phyloP scores from a whole-genome alignment of 148 eudicot genomes.

The Fagopyrum esculentum region DNA sequence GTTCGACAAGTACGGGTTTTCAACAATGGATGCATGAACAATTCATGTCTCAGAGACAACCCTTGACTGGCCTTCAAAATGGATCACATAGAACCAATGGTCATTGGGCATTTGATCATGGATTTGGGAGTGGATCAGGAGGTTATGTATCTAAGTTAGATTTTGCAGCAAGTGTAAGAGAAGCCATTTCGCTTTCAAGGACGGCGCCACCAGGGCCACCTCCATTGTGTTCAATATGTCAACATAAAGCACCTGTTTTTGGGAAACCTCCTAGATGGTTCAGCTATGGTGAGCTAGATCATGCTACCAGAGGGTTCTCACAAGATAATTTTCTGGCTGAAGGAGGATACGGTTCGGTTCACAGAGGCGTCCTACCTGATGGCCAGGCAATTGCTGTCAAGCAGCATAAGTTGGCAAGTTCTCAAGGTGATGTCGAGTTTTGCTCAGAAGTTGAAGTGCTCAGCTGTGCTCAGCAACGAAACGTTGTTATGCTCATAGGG shows the following conservation, averaged over 20 bases:
- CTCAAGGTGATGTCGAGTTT: constrained; percentile 81
- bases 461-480: constrained; percentile 93
- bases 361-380: constrained; percentile 63
- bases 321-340: constrained; percentile 63
- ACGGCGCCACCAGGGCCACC: constrained; percentile 53
- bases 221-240: constrained; percentile 73
- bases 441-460: constrained; percentile 83
- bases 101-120: constrained; percentile 33
- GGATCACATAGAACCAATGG: not conserved
- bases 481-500: constrained; percentile 81
- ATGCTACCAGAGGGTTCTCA: constrained; percentile 68
- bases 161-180: constrained; percentile 30
- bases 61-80: constrained; percentile 22
- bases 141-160: constrained; percentile 24
- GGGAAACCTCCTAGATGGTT: constrained; percentile 74
- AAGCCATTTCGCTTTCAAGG: constrained; percentile 40
- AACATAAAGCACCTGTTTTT: constrained; percentile 59
- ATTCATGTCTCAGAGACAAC: constrained; percentile 24
- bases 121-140: constrained; percentile 22
- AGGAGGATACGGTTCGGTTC: constrained; percentile 86
- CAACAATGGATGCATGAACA: constrained; percentile 35
- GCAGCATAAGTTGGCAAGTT: constrained; percentile 72
- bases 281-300: constrained; percentile 53
- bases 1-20: constrained; percentile 30
- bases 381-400: constrained; percentile 78